A percentile compares a stretch with the other conserved stretches of the same genome.
Conservation (phyloP, 805 yeast genomes). For the Lachancea cidri region DNA sequence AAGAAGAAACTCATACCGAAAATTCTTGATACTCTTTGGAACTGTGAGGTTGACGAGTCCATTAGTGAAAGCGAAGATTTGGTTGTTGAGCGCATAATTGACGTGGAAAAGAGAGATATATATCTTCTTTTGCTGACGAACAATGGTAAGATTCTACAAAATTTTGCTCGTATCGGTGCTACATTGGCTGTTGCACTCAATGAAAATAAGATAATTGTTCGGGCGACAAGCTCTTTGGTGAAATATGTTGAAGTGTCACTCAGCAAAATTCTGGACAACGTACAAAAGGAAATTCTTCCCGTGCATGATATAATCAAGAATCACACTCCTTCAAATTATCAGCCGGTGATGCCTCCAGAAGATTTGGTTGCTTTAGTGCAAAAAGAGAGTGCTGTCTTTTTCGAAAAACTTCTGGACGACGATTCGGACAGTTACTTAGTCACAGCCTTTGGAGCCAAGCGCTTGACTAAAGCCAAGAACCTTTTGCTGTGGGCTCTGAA, state of each 20-base stretch:
- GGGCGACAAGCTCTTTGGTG: constrained; percentile 21
- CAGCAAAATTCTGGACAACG: constrained; percentile 25
- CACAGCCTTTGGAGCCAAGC: constrained; percentile 28
- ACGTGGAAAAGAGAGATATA: constrained; percentile 22
- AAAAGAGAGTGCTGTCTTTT: constrained; percentile 19
- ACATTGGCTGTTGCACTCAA: constrained; percentile 24
- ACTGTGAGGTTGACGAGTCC: constrained; percentile 10
- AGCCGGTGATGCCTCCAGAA: constrained; percentile 3
- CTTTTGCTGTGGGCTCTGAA: constrained; percentile 23
- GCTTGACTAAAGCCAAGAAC: constrained; percentile 22
- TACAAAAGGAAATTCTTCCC: constrained; percentile 15
- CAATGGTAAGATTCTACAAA: constrained; percentile 31
- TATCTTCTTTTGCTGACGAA: constrained; percentile 27
- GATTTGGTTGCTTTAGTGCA: constrained; percentile 20
- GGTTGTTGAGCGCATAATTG: constrained; percentile 20
- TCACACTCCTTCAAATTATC: constrained; percentile 10
- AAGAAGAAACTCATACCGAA: constrained; percentile 9
- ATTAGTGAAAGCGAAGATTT: constrained; percentile 20
- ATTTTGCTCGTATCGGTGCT: constrained; percentile 29
- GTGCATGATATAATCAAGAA: constrained; percentile 14
- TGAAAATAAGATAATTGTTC: constrained; percentile 25
- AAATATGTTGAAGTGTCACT: constrained; percentile 30
- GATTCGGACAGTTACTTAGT: constrained; percentile 14
- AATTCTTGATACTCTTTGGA: constrained; percentile 8
- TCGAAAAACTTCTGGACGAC: constrained; percentile 14